Conservation (phyloP, 176 grass and related monocot genomes). For the Leersia perrieri region DNA sequence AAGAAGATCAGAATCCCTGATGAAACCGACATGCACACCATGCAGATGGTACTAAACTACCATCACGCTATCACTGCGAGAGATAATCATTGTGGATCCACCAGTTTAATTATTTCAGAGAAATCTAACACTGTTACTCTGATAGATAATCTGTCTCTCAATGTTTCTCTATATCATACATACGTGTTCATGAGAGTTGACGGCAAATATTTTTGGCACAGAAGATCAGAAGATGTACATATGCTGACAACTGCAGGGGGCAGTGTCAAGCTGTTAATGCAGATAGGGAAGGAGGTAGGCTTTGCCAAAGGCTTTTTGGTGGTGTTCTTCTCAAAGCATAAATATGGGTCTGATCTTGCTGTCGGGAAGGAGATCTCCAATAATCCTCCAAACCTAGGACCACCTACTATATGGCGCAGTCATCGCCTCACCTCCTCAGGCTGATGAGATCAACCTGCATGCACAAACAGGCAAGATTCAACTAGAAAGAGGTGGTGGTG, state of each 20-base stretch:
- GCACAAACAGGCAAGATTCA: constrained; percentile 31
- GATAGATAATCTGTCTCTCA: neutral
- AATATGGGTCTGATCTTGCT: constrained; percentile 56
- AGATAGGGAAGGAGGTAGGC: constrained; percentile 47
- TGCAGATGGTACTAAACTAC: neutral
- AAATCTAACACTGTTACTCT: neutral
- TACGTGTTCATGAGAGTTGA: neutral
- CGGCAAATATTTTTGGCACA: neutral
- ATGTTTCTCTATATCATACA: neutral
- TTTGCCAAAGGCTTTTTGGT: constrained; percentile 42
- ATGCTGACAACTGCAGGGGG: constrained; percentile 32
- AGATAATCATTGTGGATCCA: neutral
- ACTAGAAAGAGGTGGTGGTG: constrained; percentile 22
- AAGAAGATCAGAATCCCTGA: neutral
- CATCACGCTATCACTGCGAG: neutral
- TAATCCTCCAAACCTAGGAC: constrained; percentile 47
- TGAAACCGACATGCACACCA: neutral
- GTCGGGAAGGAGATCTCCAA: constrained; percentile 55
- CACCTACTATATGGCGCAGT: constrained; percentile 11
- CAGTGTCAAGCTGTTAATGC: constrained; percentile 43
- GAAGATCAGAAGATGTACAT: constrained; percentile 27
- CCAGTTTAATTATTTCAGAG: neutral
- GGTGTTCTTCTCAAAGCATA: constrained; percentile 44
- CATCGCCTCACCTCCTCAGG: neutral
- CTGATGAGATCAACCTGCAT: neutral